Percentiles rank a stretch among this genome's conserved stretches.
Evolutionary conservation across 306 rosid species (phyloP).

Genomic region (Vicia villosa): DNA sequence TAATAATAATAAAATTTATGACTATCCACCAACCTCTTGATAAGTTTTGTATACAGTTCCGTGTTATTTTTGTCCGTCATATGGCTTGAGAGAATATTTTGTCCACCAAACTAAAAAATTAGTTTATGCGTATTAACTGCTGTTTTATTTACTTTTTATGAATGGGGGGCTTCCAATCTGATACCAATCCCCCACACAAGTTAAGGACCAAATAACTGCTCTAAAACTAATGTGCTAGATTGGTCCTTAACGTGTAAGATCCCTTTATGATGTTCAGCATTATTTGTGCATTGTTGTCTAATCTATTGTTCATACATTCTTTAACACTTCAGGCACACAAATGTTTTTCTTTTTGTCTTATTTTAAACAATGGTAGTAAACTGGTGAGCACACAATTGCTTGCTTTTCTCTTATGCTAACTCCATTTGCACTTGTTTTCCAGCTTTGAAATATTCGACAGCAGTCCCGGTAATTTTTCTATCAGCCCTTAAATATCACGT

Average conservation of each 20-base stretch:
- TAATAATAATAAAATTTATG: not conserved
- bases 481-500: slow-evolving; percentile 95
- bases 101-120: not conserved
- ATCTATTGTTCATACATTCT: slow-evolving; percentile 1
- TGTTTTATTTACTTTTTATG: not conserved
- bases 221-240: not conserved
- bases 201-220: not conserved
- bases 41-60: slow-evolving; percentile 1
- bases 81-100: not conserved
- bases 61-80: not conserved
- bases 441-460: slow-evolving; percentile 94
- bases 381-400: slow-evolving; percentile 9
- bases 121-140: not conserved
- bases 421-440: slow-evolving; percentile 51
- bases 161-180: not conserved
- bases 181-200: not conserved
- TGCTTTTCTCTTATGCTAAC: slow-evolving; percentile 38
- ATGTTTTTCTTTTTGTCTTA: not conserved
- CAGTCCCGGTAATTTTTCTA: slow-evolving; percentile 92
- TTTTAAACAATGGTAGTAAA: not conserved
- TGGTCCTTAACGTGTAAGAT: not conserved
- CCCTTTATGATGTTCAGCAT: slow-evolving; percentile 8
- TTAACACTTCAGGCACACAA: not conserved
- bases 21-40: not conserved
- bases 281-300: not conserved